Conservation (phyloP, 306 rosid genomes). For the Glycyrrhiza uralensis region DNA sequence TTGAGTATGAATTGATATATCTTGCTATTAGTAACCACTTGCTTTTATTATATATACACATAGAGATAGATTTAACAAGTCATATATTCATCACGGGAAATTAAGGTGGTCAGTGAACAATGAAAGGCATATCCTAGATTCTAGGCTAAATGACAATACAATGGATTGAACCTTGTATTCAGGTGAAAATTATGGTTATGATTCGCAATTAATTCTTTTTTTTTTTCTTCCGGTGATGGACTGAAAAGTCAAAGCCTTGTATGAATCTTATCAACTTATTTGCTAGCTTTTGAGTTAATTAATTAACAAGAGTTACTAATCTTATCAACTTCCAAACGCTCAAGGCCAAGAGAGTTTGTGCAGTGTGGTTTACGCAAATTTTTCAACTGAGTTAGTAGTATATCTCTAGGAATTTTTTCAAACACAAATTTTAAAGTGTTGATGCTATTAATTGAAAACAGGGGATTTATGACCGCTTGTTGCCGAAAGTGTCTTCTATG, state of each 20-base stretch:
- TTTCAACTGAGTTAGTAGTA: no score
- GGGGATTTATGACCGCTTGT: no score
- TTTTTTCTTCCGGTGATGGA: not conserved
- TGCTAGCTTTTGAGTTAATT: not conserved
- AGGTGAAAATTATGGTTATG: conserved; percentile 18
- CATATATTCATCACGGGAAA: conserved; percentile 5
- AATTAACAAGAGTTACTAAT: no score
- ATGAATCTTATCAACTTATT: not conserved
- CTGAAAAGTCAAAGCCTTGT: conserved; percentile 14
- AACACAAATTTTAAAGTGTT: no score
- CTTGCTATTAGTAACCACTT: conserved; percentile 1
- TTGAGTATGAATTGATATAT: not conserved
- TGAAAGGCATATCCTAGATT: not conserved
- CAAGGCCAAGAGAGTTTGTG: no score
- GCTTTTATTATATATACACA: not conserved
- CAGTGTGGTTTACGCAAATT: no score
- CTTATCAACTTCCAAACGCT: no score
- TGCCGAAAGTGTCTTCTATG: not conserved
- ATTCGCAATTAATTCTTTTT: conserved; percentile 1
- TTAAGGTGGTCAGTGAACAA: not conserved
- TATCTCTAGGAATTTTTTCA: no score
- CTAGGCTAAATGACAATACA: conserved; percentile 1
- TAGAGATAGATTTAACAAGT: not conserved
- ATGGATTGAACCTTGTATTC: not conserved
- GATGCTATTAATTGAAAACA: no score